These are phyloP conservation scores for Ilyonectria robusta DNA, from an alignment of 2,329 filamentous ascomycete species.

Conservation along the genomic window DNA sequence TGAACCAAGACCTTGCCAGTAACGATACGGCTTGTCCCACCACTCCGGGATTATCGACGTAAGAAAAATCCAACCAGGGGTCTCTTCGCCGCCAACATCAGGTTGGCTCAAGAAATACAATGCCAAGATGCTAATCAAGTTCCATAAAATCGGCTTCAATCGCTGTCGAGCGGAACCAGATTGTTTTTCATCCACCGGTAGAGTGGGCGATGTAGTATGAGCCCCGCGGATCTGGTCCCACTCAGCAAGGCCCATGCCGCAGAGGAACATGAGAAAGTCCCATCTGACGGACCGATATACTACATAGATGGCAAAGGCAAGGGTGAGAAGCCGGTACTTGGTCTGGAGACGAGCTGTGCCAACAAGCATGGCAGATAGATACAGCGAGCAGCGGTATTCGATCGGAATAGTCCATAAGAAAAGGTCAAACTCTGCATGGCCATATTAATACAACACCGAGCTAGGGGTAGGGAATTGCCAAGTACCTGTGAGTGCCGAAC, in stretches of 20 bases:
- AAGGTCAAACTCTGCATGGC: slow-evolving; percentile 61
- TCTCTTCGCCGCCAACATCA: slow-evolving; percentile 58
- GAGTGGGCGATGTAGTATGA: slow-evolving; percentile 51
- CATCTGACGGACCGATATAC: slow-evolving; percentile 64
- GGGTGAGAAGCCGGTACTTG: slow-evolving; percentile 58
- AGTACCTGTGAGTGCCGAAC: neutral
- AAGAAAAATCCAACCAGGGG: slow-evolving; percentile 67
- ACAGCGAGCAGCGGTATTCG: slow-evolving; percentile 71
- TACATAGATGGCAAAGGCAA: slow-evolving; percentile 61
- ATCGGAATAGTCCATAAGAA: slow-evolving; percentile 76
- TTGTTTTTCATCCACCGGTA: slow-evolving; percentile 28
- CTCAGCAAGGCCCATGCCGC: slow-evolving; percentile 69
- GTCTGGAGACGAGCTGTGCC: slow-evolving; percentile 63
- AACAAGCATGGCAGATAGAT: slow-evolving; percentile 68
- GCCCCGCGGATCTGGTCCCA: slow-evolving; percentile 64
- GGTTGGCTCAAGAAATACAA: slow-evolving; percentile 66
- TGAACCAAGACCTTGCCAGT: slow-evolving; percentile 69
- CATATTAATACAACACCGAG: slow-evolving; percentile 21
- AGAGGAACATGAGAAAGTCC: slow-evolving; percentile 70
- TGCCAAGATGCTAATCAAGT: slow-evolving; percentile 60
- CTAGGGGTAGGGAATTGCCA: neutral
- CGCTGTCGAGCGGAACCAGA: slow-evolving; percentile 9
- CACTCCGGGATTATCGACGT: slow-evolving; percentile 63
- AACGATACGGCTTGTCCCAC: slow-evolving; percentile 66
- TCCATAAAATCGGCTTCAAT: slow-evolving; percentile 53